Evolutionary conservation across 1,284 basidiomycete species (phyloP).

Genomic region (Tetrapyrgos nigripes): DNA sequence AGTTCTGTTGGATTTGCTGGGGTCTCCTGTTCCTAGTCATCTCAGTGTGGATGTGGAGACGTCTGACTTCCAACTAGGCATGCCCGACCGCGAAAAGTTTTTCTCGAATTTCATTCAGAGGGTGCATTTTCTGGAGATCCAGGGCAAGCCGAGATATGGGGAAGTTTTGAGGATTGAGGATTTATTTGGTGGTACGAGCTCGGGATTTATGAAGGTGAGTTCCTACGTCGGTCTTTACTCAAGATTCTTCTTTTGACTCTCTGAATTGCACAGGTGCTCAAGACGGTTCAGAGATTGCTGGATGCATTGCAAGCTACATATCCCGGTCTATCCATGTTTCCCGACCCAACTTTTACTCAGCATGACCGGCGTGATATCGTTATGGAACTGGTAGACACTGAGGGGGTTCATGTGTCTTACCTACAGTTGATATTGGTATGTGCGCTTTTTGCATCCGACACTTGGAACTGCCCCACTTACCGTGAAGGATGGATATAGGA

Average conservation of each 20-base stretch:
- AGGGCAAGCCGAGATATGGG: constrained; percentile 40
- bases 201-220: constrained; percentile 43
- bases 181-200: constrained; percentile 37
- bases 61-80: constrained; percentile 34
- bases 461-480: not conserved
- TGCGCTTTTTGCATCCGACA: not conserved
- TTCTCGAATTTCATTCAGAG: constrained; percentile 42
- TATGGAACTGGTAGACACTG: constrained; percentile 37
- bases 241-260: not conserved
- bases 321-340: constrained; percentile 39
- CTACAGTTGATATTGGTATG: constrained; percentile 32
- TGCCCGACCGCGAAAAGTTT: constrained; percentile 34
- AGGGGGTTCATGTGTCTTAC: constrained; percentile 35
- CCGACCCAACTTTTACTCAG: constrained; percentile 30
- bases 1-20: constrained; percentile 43
- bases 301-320: constrained; percentile 40
- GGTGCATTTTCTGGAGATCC: constrained; percentile 40
- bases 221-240: not conserved
- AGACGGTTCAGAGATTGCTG: constrained; percentile 40
- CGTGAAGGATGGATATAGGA: constrained; percentile 28
- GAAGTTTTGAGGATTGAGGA: constrained; percentile 45
- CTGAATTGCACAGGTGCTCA: constrained; percentile 34
- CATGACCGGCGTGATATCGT: constrained; percentile 30
- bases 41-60: constrained; percentile 32
- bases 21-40: constrained; percentile 37